A percentile compares a stretch with the other conserved stretches of the same genome.
These are phyloP conservation scores for Elongisporangium prolatum DNA, from an alignment of 352 stramenopile species.

Conservation along the genomic window DNA sequence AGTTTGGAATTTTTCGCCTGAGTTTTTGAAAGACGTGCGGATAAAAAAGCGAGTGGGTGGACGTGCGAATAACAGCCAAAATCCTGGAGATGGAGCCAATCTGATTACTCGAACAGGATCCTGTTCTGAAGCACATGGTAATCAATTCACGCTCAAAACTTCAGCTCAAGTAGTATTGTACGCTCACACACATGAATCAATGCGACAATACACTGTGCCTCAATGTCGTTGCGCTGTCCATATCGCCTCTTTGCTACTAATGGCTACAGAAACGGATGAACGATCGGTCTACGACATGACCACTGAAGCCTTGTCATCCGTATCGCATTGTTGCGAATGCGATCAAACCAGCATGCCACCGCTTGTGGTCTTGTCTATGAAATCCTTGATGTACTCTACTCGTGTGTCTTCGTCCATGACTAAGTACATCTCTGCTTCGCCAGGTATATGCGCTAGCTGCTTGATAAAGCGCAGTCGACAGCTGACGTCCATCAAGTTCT, in stretches of 20 bases:
- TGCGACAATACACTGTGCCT: not conserved
- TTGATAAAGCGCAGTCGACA: conserved; percentile 33
- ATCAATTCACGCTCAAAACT: not conserved
- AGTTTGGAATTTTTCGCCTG: not conserved
- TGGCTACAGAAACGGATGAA: not conserved
- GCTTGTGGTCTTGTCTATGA: conserved; percentile 5
- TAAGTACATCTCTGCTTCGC: conserved; percentile 39
- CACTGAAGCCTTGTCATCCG: not conserved
- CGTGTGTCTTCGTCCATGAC: conserved; percentile 43
- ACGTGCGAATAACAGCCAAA: not conserved
- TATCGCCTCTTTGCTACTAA: not conserved
- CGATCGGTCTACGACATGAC: not conserved
- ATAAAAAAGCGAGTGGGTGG: not conserved
- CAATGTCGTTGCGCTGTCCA: not conserved
- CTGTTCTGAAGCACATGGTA: not conserved
- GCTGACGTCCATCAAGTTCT: conserved; percentile 22
- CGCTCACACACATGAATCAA: not conserved
- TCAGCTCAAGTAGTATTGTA: not conserved
- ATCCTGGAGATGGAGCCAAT: not conserved
- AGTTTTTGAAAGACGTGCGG: not conserved
- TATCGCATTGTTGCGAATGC: not conserved
- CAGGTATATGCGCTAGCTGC: conserved; percentile 23
- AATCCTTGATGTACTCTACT: conserved; percentile 45
- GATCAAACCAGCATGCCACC: not conserved
- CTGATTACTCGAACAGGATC: not conserved